These are phyloP conservation scores for Thermothelomyces thermophilus DNA, from an alignment of 2,329 filamentous ascomycete species.

Conservation along the genomic window DNA sequence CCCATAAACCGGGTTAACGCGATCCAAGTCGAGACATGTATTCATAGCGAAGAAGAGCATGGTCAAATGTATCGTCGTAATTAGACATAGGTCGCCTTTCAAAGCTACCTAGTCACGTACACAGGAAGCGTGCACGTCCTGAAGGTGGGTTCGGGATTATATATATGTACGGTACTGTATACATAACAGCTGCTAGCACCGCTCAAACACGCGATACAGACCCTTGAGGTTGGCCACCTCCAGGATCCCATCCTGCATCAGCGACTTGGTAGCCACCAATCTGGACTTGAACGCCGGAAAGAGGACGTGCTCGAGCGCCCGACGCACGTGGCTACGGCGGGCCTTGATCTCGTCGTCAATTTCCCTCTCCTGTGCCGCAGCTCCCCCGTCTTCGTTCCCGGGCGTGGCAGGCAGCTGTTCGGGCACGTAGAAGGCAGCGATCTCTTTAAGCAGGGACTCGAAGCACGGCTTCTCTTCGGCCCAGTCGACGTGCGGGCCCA, in stretches of 20 bases:
- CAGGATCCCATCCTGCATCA: constrained; percentile 68
- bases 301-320: constrained; percentile 74
- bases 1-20: too few relatives aligned
- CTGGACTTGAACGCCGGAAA: constrained; percentile 84
- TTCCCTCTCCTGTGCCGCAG: constrained; percentile 30
- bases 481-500: constrained; percentile 89
- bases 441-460: constrained; percentile 71
- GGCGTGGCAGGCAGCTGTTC: constrained; percentile 63
- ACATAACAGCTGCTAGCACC: constrained; percentile 52
- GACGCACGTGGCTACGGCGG: constrained; percentile 62
- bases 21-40: too few relatives aligned
- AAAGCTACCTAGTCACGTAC: too few relatives aligned
- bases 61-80: too few relatives aligned
- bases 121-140: too few relatives aligned
- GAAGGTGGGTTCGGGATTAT: too few relatives aligned
- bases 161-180: too few relatives aligned
- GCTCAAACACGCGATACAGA: constrained; percentile 88
- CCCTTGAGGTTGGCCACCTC: constrained; percentile 91
- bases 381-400: constrained; percentile 28
- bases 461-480: constrained; percentile 79
- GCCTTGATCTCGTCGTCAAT: constrained; percentile 46
- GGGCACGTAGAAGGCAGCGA: constrained; percentile 86
- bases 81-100: too few relatives aligned
- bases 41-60: too few relatives aligned
- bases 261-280: constrained; percentile 69